Evolutionary conservation across 2,329 filamentous ascomycete species (phyloP).

Genomic region (Beauveria scarabaeidicola): DNA sequence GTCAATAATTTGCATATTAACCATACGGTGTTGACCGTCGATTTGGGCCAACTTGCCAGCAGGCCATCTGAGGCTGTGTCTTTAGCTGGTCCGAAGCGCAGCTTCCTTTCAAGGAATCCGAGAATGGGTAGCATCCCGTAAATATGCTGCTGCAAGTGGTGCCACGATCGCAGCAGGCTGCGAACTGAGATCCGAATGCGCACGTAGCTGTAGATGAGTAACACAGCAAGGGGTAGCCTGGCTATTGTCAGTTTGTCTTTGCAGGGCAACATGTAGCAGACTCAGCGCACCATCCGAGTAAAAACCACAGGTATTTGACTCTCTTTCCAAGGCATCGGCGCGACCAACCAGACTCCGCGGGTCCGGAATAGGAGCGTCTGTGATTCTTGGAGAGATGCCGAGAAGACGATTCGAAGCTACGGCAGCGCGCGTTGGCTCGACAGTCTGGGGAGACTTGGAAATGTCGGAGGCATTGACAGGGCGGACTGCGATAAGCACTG

Average conservation of each 20-base stretch:
- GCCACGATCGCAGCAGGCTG: not conserved
- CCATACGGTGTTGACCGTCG: not conserved
- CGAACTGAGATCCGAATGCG: not conserved
- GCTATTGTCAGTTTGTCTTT: not conserved
- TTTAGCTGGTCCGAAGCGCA: not conserved
- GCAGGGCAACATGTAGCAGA: not conserved
- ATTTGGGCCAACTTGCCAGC: not conserved
- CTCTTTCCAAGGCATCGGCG: not conserved
- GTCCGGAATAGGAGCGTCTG: slow-evolving; percentile 2
- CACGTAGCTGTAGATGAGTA: not conserved
- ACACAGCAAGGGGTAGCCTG: not conserved
- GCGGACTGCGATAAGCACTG: not conserved
- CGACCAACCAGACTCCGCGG: not conserved
- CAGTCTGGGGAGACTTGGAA: not conserved
- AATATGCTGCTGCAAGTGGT: not conserved
- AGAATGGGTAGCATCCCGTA: not conserved
- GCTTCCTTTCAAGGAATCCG: not conserved
- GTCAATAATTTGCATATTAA: not conserved
- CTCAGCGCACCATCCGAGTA: not conserved
- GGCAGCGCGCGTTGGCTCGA: not conserved
- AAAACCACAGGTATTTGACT: slow-evolving; percentile 4
- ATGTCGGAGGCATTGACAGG: not conserved
- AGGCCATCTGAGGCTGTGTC: not conserved
- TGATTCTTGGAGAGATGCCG: not conserved
- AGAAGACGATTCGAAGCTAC: not conserved